These are phyloP conservation scores for Verticillium klebahnii DNA, from an alignment of 2,329 filamentous ascomycete genomes.

Conservation along the genomic window DNA sequence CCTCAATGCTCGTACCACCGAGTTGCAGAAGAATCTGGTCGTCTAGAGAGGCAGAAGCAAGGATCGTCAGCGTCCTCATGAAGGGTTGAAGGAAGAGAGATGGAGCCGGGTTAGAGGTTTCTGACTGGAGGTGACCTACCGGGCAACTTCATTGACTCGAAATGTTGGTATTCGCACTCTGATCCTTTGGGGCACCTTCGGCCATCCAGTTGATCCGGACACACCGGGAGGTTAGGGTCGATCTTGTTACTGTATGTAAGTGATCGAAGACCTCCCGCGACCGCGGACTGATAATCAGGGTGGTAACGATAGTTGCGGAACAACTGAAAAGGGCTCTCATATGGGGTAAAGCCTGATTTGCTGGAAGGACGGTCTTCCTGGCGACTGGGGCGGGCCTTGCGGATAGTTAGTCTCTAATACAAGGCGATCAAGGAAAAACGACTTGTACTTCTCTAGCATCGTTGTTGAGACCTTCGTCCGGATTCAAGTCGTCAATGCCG, in stretches of 20 bases:
- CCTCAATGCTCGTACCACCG: slow-evolving; percentile 59
- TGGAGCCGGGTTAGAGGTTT: slow-evolving; percentile 3
- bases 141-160: slow-evolving; percentile 64
- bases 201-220: slow-evolving; percentile 68
- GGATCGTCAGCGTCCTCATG: neutral
- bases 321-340: slow-evolving; percentile 74
- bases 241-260: slow-evolving; percentile 93
- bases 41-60: slow-evolving; percentile 44
- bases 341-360: slow-evolving; percentile 42
- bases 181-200: slow-evolving; percentile 66
- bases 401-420: neutral
- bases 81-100: neutral
- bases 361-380: neutral
- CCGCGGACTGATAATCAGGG: slow-evolving; percentile 63
- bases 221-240: slow-evolving; percentile 68
- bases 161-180: slow-evolving; percentile 76
- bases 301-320: slow-evolving; percentile 93
- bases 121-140: slow-evolving; percentile 56
- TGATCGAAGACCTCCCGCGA: slow-evolving; percentile 76
- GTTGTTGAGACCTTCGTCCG: slow-evolving; percentile 19
- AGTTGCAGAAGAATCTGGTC: slow-evolving; percentile 69
- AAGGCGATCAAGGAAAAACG: slow-evolving; percentile 13
- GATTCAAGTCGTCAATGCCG: slow-evolving; percentile 12
- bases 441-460: slow-evolving; percentile 38
- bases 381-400: neutral